Evolutionary conservation across 2,329 filamentous ascomycete species (phyloP), one percentile per base, ranked within the genome.

Genomic region (Pyrenochaeta sp.): DNA sequence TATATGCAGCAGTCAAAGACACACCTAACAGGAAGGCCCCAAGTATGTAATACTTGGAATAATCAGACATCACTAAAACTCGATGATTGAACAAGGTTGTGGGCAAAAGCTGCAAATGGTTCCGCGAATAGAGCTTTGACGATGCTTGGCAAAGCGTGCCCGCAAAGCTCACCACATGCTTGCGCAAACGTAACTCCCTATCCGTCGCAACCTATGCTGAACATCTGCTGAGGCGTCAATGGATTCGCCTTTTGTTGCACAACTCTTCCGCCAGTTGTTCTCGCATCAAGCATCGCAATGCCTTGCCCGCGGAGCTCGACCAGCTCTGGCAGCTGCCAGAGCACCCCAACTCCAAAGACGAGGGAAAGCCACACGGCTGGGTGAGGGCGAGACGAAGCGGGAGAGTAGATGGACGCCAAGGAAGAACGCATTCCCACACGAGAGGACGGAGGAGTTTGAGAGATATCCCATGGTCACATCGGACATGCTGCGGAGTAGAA

Each of bases 351-450:
- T 63, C 29, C 70, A 71, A 46, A 64, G 68, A 35, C 68, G 75
- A 56, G 65, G 62, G 33, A 69, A 70, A 50, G 63, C 69, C 36
- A 68, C 66, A 36, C 64, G 70, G 12, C 17, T 66, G 27, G 60
- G 60, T 37, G 66, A 68, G 29, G 69, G 68, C 4, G 71, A 73
- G 51, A 81, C 69, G 29, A 77, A 68, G 43, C 84, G 83, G 64
- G 90, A 90, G 71, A 90, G 85, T 76, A 82, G 87, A 66, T 98
- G 95, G 95, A 91, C 94, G 77, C 93, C 96, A 74, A 83, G 94
- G 55, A 89, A 85, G 23, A 86, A 90, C 58, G 78, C 91, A 17
- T 87, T 95, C 54, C 87, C 90, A 0, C 81, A 84, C 50, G 91
- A 99, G 71, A 88, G 91, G 75, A 83, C 84, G 2, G 87, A 91